Evolutionary conservation across 306 rosid species (phyloP).

Genomic region (Vigna unguiculata): DNA sequence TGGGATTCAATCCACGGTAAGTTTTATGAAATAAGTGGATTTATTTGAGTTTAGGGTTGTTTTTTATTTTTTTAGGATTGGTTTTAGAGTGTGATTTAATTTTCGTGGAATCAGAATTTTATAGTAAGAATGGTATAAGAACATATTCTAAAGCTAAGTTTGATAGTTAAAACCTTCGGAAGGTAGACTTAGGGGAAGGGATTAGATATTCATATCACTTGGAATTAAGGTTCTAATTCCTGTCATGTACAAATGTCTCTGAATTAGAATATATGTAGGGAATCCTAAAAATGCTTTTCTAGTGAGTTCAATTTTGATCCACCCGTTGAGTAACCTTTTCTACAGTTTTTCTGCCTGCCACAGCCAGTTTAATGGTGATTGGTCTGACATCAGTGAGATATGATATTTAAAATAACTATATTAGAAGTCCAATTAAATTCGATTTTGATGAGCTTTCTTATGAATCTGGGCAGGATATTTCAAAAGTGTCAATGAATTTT

Average conservation of each 20-base stretch:
- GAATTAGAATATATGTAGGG: background rate
- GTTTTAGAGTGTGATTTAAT: background rate
- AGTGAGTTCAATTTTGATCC: background rate
- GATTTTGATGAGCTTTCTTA: background rate
- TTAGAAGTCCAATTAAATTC: background rate
- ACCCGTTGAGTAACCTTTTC: too few species aligned
- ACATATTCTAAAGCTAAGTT: background rate
- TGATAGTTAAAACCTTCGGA: background rate
- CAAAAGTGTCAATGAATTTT: background rate
- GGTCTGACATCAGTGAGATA: background rate
- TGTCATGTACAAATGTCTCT: background rate
- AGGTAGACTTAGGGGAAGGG: background rate
- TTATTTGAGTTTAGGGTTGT: background rate
- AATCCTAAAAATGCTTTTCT: too few species aligned
- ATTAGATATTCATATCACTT: background rate
- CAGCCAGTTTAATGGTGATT: background rate
- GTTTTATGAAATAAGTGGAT: background rate
- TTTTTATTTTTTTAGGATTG: background rate
- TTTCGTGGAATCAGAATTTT: background rate
- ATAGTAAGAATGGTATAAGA: background rate
- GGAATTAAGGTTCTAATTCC: background rate
- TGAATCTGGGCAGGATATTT: background rate
- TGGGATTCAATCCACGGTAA: constrained; percentile 74
- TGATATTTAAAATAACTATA: background rate
- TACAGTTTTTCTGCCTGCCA: background rate